Conservation (phyloP, 352 stramenopile genomes). For the Peronosclerospora sorghi region DNA sequence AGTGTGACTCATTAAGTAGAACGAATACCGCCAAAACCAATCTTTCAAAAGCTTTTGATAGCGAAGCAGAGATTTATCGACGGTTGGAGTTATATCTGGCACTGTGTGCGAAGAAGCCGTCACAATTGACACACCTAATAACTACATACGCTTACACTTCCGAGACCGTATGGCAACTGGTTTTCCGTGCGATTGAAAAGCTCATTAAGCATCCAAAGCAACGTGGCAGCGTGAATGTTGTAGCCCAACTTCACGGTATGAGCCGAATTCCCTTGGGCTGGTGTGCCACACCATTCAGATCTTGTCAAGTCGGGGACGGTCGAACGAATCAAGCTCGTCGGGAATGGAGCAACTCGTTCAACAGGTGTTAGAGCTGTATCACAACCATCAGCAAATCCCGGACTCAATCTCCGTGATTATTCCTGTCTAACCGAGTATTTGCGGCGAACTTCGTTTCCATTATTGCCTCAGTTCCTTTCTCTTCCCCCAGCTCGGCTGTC, state of each 20-base stretch:
- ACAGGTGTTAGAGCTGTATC: too few relatives aligned
- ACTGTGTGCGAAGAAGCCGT: constrained; percentile 67
- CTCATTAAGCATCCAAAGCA: constrained; percentile 80
- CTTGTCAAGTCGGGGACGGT: constrained; percentile 30
- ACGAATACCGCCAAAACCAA: too few relatives aligned
- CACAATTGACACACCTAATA: constrained; percentile 46
- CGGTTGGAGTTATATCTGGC: constrained; percentile 58
- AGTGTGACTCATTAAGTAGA: too few relatives aligned
- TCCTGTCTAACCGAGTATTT: constrained; percentile 45
- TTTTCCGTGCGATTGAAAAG: constrained; percentile 74
- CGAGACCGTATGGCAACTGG: constrained; percentile 50
- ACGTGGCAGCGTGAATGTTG: too few relatives aligned
- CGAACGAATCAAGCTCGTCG: too few relatives aligned
- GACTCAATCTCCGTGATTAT: constrained; percentile 67
- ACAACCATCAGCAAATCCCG: too few relatives aligned
- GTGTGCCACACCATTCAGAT: constrained; percentile 75
- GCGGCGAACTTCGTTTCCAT: constrained; percentile 37
- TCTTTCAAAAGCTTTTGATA: constrained; percentile 27
- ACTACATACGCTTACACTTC: constrained; percentile 44
- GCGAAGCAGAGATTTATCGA: constrained; percentile 47
- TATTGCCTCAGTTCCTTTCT: constrained; percentile 45
- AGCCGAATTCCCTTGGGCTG: constrained; percentile 42
- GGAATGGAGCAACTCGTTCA: too few relatives aligned
- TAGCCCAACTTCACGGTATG: constrained; percentile 60
- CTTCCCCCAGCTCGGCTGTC: too few relatives aligned